Percentiles rank a stretch among this genome's conserved stretches.
These are phyloP conservation scores for Nissolia schottii DNA, from an alignment of 306 rosid species.

Conservation along the genomic window DNA sequence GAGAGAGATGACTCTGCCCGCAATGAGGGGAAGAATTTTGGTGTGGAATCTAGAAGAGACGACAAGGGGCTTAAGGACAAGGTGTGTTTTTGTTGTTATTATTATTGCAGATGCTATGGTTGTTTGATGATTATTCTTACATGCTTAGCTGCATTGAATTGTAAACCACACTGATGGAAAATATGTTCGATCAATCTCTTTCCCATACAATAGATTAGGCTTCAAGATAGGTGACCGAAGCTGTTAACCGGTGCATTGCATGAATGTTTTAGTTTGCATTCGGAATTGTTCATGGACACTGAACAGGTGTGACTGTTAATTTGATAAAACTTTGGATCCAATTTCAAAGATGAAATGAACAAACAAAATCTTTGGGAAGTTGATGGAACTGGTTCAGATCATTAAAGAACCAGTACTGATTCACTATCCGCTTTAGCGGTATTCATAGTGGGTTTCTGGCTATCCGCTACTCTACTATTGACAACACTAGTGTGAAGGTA, in stretches of 20 bases:
- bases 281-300: background rate
- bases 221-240: background rate
- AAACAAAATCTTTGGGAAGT: background rate
- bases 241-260: background rate
- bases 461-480: no score
- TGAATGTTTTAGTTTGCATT: background rate
- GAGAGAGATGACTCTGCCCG: slow-evolving; percentile 37
- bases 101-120: background rate
- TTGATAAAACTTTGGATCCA: background rate
- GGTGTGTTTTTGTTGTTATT: slow-evolving; percentile 33
- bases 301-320: background rate
- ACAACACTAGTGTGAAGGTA: background rate
- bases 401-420: no score
- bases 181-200: background rate
- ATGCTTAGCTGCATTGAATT: background rate
- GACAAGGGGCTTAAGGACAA: slow-evolving; percentile 49
- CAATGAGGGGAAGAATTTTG: slow-evolving; percentile 18
- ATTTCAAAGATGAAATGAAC: background rate
- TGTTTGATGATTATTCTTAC: background rate
- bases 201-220: background rate
- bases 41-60: slow-evolving; percentile 33
- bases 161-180: background rate
- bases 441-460: no score
- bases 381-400: no score
- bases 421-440: no score